Evolutionary conservation across 345 rosid species (phyloP).

Genomic region (Durio zibethinus): DNA sequence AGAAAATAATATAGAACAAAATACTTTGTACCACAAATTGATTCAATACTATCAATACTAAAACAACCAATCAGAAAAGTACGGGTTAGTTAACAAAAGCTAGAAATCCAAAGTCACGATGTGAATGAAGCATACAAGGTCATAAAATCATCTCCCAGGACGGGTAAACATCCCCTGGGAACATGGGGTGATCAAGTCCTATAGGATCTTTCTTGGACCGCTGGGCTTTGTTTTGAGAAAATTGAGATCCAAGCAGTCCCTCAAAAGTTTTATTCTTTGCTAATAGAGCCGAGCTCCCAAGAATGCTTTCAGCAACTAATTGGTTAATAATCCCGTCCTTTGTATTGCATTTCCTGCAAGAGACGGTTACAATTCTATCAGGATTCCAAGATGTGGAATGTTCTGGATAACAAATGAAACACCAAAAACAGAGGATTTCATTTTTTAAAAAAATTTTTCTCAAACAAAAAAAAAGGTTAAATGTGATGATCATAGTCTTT

Average conservation of each 20-base stretch:
- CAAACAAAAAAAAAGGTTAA: not conserved
- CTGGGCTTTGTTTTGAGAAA: not conserved
- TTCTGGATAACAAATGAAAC: not conserved
- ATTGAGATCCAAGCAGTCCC: not conserved
- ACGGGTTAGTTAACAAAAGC: not conserved
- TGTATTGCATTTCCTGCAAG: slow-evolving; percentile 64
- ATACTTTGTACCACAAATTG: not conserved
- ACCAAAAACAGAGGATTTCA: not conserved
- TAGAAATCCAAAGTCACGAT: slow-evolving; percentile 1
- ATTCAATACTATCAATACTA: not conserved
- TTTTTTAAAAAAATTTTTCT: no score
- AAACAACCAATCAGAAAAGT: not conserved
- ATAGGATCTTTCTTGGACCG: not conserved
- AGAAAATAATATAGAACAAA: not conserved
- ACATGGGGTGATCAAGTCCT: not conserved
- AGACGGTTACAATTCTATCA: not conserved
- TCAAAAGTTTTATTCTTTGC: slow-evolving; percentile 23
- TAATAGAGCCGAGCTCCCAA: slow-evolving; percentile 16
- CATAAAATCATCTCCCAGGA: slow-evolving; percentile 8
- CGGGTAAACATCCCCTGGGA: not conserved
- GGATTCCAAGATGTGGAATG: not conserved
- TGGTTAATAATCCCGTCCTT: slow-evolving; percentile 52
- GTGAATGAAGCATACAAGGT: slow-evolving; percentile 20
- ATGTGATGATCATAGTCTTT: not conserved
- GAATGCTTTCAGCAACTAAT: slow-evolving; percentile 17